phyloP scores from a whole-genome alignment of 805 yeast species.

The Candida fluviatilis region DNA sequence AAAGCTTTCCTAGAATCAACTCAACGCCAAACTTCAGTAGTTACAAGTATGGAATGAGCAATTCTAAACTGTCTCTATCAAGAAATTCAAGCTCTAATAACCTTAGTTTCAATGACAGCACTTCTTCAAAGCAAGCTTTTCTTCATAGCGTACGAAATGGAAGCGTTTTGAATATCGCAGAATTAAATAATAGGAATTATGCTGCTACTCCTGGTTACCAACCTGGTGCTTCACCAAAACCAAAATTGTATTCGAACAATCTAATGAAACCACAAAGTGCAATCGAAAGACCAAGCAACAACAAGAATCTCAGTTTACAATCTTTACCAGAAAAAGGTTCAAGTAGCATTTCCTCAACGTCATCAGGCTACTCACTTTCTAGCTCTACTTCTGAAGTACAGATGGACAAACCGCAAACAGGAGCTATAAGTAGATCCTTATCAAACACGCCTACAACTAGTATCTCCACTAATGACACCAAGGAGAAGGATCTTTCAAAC shows the following conservation, averaged over 20 bases:
- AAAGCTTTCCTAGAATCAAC: neutral
- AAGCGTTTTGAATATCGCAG: neutral
- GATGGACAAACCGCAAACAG: neutral
- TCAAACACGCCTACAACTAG: slow-evolving; percentile 1
- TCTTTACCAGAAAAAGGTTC: slow-evolving; percentile 3
- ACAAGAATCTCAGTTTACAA: slow-evolving; percentile 1
- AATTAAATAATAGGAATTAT: no score
- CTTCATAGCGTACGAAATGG: neutral
- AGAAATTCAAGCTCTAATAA: neutral
- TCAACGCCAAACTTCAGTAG: slow-evolving; percentile 1
- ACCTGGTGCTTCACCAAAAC: neutral
- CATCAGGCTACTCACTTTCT: neutral
- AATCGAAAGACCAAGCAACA: neutral
- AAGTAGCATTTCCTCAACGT: slow-evolving; percentile 1
- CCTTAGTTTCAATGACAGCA: neutral
- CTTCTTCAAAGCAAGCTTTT: neutral
- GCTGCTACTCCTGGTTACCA: no score
- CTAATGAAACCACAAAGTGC: neutral
- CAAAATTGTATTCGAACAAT: neutral
- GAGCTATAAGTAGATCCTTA: neutral
- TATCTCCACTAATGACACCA: slow-evolving; percentile 1
- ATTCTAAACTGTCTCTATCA: neutral
- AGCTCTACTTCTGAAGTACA: neutral
- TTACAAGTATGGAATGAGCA: neutral
- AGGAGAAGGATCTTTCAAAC: neutral